phyloP scores from a whole-genome alignment of 768 basidiomycete genomes.

The Rhodocollybia butyracea region DNA sequence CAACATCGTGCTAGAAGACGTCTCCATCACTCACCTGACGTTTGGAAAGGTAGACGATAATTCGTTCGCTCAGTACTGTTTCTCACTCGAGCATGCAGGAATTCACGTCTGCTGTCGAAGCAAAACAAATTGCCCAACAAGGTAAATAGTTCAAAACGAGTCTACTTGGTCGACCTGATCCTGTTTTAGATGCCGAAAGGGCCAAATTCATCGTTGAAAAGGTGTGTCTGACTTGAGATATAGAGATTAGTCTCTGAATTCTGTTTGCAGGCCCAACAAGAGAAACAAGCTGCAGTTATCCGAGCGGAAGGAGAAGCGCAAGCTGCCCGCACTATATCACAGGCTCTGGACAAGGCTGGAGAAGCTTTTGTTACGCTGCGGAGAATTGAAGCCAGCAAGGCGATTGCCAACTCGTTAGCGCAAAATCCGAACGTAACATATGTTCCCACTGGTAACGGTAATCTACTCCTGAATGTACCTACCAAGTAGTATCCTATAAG shows the following conservation, averaged over 20 bases:
- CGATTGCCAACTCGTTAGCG: conserved; percentile 85
- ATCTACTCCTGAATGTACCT: conserved; percentile 82
- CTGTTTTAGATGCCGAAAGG: conserved; percentile 82
- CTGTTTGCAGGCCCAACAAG: conserved; percentile 85
- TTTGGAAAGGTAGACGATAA: conserved; percentile 68
- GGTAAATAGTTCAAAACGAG: conserved; percentile 40
- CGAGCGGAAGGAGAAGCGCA: conserved; percentile 98
- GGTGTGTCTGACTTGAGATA: conserved; percentile 37
- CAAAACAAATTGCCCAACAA: conserved; percentile 99
- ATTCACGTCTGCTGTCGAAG: conserved; percentile 98
- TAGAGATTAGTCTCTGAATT: neutral
- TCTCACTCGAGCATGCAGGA: conserved; percentile 46
- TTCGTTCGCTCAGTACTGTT: neutral
- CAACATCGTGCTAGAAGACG: conserved; percentile 93
- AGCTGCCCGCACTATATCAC: conserved; percentile 90
- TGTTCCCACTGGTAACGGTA: conserved; percentile 76
- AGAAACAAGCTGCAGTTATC: conserved; percentile 96
- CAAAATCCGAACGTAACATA: conserved; percentile 85
- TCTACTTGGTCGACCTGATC: neutral
- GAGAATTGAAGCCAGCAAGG: conserved; percentile 97
- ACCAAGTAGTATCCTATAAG: conserved; percentile 34
- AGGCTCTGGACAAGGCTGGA: conserved; percentile 88
- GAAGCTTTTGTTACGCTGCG: conserved; percentile 94
- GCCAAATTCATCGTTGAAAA: conserved; percentile 99
- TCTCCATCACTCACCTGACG: conserved; percentile 90